Conservation (phyloP, 495 filamentous ascomycete genomes). For the Trichoderma erinaceum region DNA sequence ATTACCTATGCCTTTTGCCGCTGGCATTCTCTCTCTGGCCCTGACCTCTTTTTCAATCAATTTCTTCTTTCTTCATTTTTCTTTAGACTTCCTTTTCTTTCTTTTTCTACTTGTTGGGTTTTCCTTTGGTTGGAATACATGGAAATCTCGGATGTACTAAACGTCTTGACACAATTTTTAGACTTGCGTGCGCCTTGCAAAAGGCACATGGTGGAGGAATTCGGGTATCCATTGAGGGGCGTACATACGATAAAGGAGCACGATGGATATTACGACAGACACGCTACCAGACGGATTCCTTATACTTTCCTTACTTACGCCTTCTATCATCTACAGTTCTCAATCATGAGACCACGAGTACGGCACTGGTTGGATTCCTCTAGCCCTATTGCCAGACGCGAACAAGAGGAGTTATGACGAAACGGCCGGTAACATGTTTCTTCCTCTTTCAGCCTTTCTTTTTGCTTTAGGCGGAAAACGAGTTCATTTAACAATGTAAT, state of each 20-base stretch:
- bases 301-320: neutral
- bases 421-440: neutral
- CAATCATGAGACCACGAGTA: neutral
- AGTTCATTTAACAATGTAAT: neutral
- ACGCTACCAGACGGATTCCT: neutral
- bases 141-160: neutral
- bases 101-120: neutral
- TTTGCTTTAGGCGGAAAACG: neutral
- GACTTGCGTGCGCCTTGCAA: slow-evolving; percentile 6
- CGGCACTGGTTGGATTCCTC: neutral
- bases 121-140: neutral
- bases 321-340: neutral
- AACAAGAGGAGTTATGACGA: neutral
- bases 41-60: neutral
- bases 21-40: neutral
- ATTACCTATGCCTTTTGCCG: neutral
- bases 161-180: slow-evolving; percentile 1
- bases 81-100: neutral
- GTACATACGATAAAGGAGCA: neutral
- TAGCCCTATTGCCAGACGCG: neutral
- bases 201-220: neutral
- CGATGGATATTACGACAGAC: neutral
- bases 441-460: neutral
- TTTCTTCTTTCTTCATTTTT: neutral
- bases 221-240: neutral